These are phyloP conservation scores for Podaxis mareebaensis DNA, from an alignment of 768 basidiomycete genomes.

Conservation along the genomic window DNA sequence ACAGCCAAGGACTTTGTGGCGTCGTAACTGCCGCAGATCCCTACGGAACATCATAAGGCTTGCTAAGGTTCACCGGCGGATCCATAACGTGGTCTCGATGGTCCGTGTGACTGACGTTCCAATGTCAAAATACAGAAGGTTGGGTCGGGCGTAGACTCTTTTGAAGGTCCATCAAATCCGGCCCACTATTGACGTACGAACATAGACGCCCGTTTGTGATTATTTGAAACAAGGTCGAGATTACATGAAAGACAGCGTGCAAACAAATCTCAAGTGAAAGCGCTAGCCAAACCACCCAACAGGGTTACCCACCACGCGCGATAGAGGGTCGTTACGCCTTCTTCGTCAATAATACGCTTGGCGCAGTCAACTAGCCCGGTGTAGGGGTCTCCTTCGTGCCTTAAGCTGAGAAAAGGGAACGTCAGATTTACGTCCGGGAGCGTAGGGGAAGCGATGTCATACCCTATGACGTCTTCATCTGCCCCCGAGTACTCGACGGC, in stretches of 20 bases:
- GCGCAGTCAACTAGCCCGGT: slow-evolving; percentile 71
- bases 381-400: slow-evolving; percentile 81
- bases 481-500: slow-evolving; percentile 62
- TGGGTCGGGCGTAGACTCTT: neutral
- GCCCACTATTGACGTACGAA: neutral
- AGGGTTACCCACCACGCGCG: slow-evolving; percentile 87
- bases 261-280: slow-evolving; percentile 41
- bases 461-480: slow-evolving; percentile 88
- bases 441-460: slow-evolving; percentile 24
- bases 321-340: slow-evolving; percentile 72
- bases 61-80: neutral
- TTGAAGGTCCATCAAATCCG: neutral
- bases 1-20: neutral
- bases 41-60: neutral
- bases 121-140: neutral
- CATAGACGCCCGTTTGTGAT: neutral
- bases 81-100: neutral
- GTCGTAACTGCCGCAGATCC: neutral
- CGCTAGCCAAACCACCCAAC: slow-evolving; percentile 58
- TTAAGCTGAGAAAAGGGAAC: slow-evolving; percentile 45
- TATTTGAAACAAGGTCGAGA: neutral
- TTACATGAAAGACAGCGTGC: neutral
- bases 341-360: slow-evolving; percentile 76
- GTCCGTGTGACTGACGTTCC: neutral
- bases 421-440: neutral